phyloP scores from a whole-genome alignment of 306 rosid species.

The Sindora glabra region DNA sequence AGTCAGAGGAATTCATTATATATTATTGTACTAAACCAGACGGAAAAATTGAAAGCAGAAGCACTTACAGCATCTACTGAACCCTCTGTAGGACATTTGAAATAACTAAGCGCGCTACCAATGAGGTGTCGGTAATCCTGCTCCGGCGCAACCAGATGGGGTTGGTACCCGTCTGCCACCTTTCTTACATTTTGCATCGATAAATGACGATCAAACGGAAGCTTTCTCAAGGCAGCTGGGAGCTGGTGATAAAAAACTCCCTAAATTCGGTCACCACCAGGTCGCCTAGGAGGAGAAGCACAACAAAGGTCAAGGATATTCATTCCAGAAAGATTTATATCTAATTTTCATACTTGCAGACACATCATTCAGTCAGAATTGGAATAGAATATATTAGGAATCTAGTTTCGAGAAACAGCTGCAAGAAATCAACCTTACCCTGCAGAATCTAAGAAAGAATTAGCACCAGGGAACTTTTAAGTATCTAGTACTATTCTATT shows the following conservation, averaged over 20 bases:
- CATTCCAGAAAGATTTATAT: no score
- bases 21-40: neutral
- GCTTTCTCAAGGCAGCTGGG: slow-evolving; percentile 81
- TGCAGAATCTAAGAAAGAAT: no score
- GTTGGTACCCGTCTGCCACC: slow-evolving; percentile 59
- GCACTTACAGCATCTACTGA: slow-evolving; percentile 59
- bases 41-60: neutral
- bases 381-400: no score
- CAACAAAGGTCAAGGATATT: no score
- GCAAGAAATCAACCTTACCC: no score
- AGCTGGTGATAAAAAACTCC: slow-evolving; percentile 89
- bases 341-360: no score
- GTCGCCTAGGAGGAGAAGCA: slow-evolving; percentile 63
- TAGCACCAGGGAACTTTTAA: no score
- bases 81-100: slow-evolving; percentile 61
- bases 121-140: slow-evolving; percentile 60
- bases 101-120: slow-evolving; percentile 44
- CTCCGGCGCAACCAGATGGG: no score
- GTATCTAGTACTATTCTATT: no score
- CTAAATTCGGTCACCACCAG: slow-evolving; percentile 91
- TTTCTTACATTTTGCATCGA: slow-evolving; percentile 72
- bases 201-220: slow-evolving; percentile 92
- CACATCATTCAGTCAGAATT: no score
- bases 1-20: no score
- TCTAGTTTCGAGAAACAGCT: no score